Base-by-base conservation (phyloP, 192 early-diverging fungal species). In the Coemansia sp. region DNA sequence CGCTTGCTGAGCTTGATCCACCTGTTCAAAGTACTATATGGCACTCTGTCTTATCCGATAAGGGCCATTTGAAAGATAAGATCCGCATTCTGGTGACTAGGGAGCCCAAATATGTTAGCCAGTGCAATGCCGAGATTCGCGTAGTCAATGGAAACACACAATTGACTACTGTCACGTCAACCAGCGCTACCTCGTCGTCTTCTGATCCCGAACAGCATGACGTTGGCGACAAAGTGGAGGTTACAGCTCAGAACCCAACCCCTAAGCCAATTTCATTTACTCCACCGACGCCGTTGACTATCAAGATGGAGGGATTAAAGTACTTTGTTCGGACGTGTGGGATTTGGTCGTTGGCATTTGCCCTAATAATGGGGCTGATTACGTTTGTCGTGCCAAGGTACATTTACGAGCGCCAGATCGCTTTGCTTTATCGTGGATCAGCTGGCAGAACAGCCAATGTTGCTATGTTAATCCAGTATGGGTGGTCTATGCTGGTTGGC, bases 1-100 rank as follows among this genome's bases (percentile, higher is more conserved):
- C 88, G 6, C 76, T 97, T 41, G 79, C 82, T 48, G 89, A 88
- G 14, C 88, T 95, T 0, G 93, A 96, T 65, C 81, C 81, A 3
- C 63, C 68, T 39, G 81, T 82, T 3, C 73, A 76, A 36, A 63
- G 55, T 13, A 72, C 83, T 31, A 70, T 91, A 12, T 94, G 94
- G 81, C 78, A 91, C 48, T 62, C 81, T 45, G 58, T 71, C 40
- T 18, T 81, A 47, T 75, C 65, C 10, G 39, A 21, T 5, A 20
- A 49, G 45, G 83, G 65, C 13, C 62, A 18, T 15, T 69, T 59
- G 20, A 8, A 13, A 0, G 23, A 40, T 30, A 60, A 65, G 12
- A 82, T 82, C 11, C 57, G 78, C 14, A 50, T 87, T 13, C 54
- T 84, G 2, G 66, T 82, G 19, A 84, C 83, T 16, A 79, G 82